phyloP scores from a whole-genome alignment of 441 rosid genomes.

The Syzygium syzygioides region DNA sequence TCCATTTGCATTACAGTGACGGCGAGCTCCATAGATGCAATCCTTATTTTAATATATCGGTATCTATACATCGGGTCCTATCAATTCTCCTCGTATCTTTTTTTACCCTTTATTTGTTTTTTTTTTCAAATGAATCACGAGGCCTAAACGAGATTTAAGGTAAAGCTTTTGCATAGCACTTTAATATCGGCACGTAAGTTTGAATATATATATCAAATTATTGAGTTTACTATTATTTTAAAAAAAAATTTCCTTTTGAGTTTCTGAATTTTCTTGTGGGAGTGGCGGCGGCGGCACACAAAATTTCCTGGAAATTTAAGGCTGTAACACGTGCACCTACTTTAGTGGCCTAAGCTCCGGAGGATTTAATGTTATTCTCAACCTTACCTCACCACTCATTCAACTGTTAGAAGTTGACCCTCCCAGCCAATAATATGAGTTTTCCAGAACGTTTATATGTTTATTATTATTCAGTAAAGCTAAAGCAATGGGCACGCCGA shows the following conservation, averaged over 20 bases:
- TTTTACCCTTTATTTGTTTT: too few species aligned
- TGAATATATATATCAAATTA: not conserved
- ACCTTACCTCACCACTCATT: not conserved
- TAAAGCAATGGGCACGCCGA: not conserved
- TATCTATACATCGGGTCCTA: rapidly evolving
- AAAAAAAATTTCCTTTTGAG: too few species aligned
- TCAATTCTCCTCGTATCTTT: too few species aligned
- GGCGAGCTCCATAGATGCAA: rapidly evolving
- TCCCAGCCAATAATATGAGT: not conserved
- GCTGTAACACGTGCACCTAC: not conserved
- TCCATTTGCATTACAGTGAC: too few species aligned
- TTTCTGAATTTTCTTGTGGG: not conserved
- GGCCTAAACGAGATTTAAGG: too few species aligned
- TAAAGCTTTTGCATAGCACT: too few species aligned
- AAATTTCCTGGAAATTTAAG: not conserved
- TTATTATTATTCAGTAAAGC: not conserved
- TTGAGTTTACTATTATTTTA: not conserved
- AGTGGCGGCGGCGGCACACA: not conserved
- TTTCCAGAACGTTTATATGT: not conserved
- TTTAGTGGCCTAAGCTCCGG: not conserved
- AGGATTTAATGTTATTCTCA: not conserved
- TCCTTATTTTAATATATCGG: too few species aligned
- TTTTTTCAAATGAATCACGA: too few species aligned
- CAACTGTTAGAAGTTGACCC: not conserved
- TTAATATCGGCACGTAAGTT: not conserved